Evolutionary conservation across 148 eudicot species (phyloP).

Genomic region (Nepenthes gracilis): DNA sequence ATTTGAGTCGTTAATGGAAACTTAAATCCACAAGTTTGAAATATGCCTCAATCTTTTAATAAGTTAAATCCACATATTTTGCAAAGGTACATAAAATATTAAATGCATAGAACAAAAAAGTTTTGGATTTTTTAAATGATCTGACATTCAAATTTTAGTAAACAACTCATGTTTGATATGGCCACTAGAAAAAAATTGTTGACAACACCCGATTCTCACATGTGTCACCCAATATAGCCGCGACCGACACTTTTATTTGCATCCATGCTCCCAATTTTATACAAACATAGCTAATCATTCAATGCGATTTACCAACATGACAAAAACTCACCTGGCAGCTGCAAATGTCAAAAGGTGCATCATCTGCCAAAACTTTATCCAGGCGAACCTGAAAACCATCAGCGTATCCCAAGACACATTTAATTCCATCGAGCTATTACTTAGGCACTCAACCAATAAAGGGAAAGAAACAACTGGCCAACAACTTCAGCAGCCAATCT

Average conservation of each 20-base stretch:
- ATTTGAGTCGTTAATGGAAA: too few species aligned
- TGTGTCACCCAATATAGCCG: too few species aligned
- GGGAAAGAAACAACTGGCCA: background rate
- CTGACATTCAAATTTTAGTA: too few species aligned
- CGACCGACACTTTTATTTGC: background rate
- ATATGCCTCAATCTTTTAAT: too few species aligned
- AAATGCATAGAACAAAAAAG: too few species aligned
- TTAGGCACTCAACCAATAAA: background rate
- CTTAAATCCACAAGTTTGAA: too few species aligned
- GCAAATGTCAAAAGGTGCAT: constrained; percentile 88
- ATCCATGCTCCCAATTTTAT: background rate
- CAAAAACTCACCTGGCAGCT: constrained; percentile 79
- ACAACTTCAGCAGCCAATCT: background rate
- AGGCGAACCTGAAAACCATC: constrained; percentile 48
- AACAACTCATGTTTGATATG: too few species aligned
- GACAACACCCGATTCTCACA: too few species aligned
- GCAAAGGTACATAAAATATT: too few species aligned
- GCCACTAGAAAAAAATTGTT: too few species aligned
- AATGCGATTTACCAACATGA: background rate
- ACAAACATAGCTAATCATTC: background rate
- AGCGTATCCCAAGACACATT: constrained; percentile 6
- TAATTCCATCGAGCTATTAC: background rate
- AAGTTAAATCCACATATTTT: too few species aligned
- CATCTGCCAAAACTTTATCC: constrained; percentile 73
- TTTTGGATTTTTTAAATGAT: too few species aligned